Base-by-base conservation (phyloP, 208 protist species). In the Naegleria fowleri region DNA sequence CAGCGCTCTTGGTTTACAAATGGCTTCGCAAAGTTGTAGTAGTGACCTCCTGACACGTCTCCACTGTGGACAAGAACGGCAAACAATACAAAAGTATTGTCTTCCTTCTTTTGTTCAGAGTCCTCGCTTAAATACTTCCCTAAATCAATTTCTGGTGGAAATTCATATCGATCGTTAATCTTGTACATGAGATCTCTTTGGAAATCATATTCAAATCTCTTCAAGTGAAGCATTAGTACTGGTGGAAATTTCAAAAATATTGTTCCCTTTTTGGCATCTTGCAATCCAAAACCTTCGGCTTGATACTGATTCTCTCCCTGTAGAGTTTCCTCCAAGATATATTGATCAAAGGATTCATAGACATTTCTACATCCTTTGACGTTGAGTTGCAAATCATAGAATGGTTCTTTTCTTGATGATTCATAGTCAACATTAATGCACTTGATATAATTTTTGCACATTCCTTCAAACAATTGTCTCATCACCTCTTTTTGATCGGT, bases 231-330 rank as follows among this genome's bases (percentile, higher is more conserved):
- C 93, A 95, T 95, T 48, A 96, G 95, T 36, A 98, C 95, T 59
- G 95, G 94, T 15, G 97, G 96, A 90, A 98, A 97, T 39, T 94
- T 90, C 0, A 94, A 86, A 90, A 98, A 96, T 58, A 92, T 92
- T 90, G 94, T 93, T 4, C 92, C 95, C 67, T 96, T 95, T 67
- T 97, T 95, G 84, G 97, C 94, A 79, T 94, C 92, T 55, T 94
- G 92, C 91, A 96, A 97, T 52, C 94, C 93, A 15, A 86, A 92
- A 9, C 95, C 43, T 90, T 97, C 95, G 59, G 96, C 75, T 41
- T 91, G 93, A 16, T 98, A 97, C 5, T 97, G 97, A 93, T 98
- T 97, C 83, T 97, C 95, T 0, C 95, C 95, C n/a, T 97, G 95
- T 86, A 98, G 97, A 29, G 90, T 92, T 94, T 98, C 96, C 7